A percentile compares a stretch with the other conserved stretches of the same genome.
Evolutionary conservation across 1,139 yeast species (phyloP).

Genomic region (Casaregolazyma suthepensis): DNA sequence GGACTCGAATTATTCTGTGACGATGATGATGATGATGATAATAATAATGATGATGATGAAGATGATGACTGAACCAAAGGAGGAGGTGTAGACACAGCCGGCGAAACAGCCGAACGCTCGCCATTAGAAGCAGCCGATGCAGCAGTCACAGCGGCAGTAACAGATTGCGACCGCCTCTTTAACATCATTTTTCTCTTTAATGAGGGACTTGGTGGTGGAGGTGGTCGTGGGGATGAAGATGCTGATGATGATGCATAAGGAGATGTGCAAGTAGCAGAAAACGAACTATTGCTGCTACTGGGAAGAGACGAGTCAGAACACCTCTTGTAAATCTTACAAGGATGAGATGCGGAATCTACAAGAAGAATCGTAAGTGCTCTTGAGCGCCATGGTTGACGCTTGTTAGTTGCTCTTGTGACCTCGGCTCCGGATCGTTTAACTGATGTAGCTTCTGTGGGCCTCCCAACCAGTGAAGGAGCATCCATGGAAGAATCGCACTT

Average conservation of each 20-base stretch:
- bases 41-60: neutral
- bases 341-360: conserved; percentile 3
- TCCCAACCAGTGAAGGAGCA: neutral
- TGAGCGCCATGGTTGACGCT: conserved; percentile 8
- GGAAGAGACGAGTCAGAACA: conserved; percentile 3
- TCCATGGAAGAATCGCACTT: neutral
- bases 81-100: conserved; percentile 1
- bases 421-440: neutral
- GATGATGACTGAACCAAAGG: conserved; percentile 3
- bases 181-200: conserved; percentile 1
- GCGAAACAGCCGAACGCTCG: neutral
- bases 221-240: conserved; percentile 4
- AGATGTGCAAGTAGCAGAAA: conserved; percentile 3
- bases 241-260: conserved; percentile 7
- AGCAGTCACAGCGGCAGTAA: neutral
- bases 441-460: neutral
- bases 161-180: conserved; percentile 4
- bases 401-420: neutral
- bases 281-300: neutral
- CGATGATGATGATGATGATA: neutral
- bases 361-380: conserved; percentile 5
- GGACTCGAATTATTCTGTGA: conserved; percentile 9
- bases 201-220: conserved; percentile 3
- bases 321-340: conserved; percentile 8
- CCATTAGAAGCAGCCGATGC: neutral